A percentile compares a stretch with the other conserved stretches of the same genome.
Conservation (phyloP, 257 asterid species). For the Haberlea rhodopensis region DNA sequence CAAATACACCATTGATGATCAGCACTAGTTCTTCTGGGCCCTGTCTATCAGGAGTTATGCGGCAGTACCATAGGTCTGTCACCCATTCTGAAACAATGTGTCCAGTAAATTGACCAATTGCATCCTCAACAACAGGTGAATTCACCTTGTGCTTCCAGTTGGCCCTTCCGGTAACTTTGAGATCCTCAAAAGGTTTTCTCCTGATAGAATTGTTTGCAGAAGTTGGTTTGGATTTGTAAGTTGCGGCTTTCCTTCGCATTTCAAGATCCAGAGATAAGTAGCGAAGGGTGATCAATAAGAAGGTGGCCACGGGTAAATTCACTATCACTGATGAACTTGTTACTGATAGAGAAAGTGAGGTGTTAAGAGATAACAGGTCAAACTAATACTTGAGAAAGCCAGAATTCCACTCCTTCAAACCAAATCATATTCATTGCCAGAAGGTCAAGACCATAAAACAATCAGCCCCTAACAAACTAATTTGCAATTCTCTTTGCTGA, state of each 20-base stretch:
- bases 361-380: not conserved
- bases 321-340: slow-evolving; percentile 87
- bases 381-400: too few species aligned
- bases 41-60: slow-evolving; percentile 86
- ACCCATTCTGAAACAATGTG: slow-evolving; percentile 98
- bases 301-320: slow-evolving; percentile 82
- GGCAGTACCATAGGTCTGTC: slow-evolving; percentile 92
- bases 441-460: too few species aligned
- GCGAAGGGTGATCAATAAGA: slow-evolving; percentile 63
- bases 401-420: too few species aligned
- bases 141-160: slow-evolving; percentile 88
- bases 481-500: not conserved
- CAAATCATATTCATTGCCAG: too few species aligned
- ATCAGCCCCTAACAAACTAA: not conserved
- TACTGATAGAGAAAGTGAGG: slow-evolving; percentile 45
- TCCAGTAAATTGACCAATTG: slow-evolving; percentile 77
- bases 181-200: slow-evolving; percentile 38
- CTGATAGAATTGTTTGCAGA: slow-evolving; percentile 37
- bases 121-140: slow-evolving; percentile 90
- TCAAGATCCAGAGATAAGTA: slow-evolving; percentile 80
- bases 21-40: slow-evolving; percentile 85
- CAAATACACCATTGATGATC: slow-evolving; percentile 80
- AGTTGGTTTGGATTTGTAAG: slow-evolving; percentile 62
- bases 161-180: slow-evolving; percentile 43
- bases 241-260: slow-evolving; percentile 72